Evolutionary conservation across 2,329 filamentous ascomycete genomes (phyloP).

Genomic region (Drechslera avenae): DNA sequence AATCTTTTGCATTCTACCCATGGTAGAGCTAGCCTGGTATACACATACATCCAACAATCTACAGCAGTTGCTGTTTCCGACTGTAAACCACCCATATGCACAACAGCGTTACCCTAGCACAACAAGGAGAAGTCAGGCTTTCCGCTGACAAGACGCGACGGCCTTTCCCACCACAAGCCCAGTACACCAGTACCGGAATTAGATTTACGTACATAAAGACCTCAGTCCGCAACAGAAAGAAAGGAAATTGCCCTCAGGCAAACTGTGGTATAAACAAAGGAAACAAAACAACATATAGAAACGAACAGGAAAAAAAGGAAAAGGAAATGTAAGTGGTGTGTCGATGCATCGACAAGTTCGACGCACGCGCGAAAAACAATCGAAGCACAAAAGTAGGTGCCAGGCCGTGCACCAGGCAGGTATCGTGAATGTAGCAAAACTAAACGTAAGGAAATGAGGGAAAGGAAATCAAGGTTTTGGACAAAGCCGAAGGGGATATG

Average conservation of each 20-base stretch:
- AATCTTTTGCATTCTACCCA: no score
- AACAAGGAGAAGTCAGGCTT: background rate
- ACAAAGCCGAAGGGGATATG: constrained; percentile 13
- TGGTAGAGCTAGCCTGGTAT: no score
- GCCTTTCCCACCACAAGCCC: background rate
- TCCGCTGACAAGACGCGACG: background rate
- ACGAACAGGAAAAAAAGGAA: constrained; percentile 1
- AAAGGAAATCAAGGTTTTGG: constrained; percentile 2
- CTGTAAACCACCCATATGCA: background rate
- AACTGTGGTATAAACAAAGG: constrained; percentile 15
- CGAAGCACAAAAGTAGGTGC: constrained; percentile 6
- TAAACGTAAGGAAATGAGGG: constrained; percentile 15
- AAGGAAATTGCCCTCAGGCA: background rate
- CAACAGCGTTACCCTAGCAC: background rate
- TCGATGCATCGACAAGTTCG: constrained; percentile 16
- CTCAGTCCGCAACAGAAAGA: background rate
- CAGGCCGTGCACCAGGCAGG: constrained; percentile 38
- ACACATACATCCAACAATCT: no score
- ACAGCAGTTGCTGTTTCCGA: background rate
- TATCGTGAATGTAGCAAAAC: constrained; percentile 23
- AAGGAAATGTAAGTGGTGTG: constrained; percentile 9
- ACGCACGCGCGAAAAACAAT: constrained; percentile 4
- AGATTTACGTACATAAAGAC: constrained; percentile 4
- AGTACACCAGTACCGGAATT: constrained; percentile 9
- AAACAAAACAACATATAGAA: constrained; percentile 2